Conservation (phyloP, 441 rosid species). For the Aquilaria agallochum region DNA sequence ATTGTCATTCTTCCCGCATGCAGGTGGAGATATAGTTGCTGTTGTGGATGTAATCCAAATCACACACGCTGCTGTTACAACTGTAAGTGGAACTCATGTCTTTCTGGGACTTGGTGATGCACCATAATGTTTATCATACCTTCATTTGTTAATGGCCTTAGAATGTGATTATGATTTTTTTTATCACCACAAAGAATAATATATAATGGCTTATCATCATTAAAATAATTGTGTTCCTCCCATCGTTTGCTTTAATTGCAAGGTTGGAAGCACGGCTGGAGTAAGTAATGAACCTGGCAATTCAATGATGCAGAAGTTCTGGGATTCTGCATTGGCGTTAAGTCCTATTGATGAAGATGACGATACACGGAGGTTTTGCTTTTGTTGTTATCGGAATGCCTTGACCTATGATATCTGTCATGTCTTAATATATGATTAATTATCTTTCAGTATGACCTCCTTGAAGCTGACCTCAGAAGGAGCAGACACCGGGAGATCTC, state of each 20-base stretch:
- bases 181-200: background rate
- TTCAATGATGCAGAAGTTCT: conserved; percentile 93
- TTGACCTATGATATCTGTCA: conserved; percentile 1
- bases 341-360: conserved; percentile 72
- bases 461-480: conserved; percentile 66
- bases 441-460: conserved; percentile 64
- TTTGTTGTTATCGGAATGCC: background rate
- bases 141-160: no score
- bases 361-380: conserved; percentile 56
- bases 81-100: conserved; percentile 44
- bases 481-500: conserved; percentile 55
- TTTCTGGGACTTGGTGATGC: background rate
- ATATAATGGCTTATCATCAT: background rate
- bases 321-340: conserved; percentile 89
- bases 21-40: conserved; percentile 75
- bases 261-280: conserved; percentile 75
- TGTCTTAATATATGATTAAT: conserved; percentile 17
- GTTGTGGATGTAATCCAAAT: conserved; percentile 79
- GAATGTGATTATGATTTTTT: background rate
- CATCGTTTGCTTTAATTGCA: conserved; percentile 11
- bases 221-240: background rate
- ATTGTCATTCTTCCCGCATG: conserved; percentile 20
- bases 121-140: background rate
- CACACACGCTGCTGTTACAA: conserved; percentile 88
- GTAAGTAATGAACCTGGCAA: conserved; percentile 60